Evolutionary conservation across 1,284 basidiomycete genomes (phyloP), one percentile per base, ranked within the genome.

Genomic region (Sparassis latifolia): DNA sequence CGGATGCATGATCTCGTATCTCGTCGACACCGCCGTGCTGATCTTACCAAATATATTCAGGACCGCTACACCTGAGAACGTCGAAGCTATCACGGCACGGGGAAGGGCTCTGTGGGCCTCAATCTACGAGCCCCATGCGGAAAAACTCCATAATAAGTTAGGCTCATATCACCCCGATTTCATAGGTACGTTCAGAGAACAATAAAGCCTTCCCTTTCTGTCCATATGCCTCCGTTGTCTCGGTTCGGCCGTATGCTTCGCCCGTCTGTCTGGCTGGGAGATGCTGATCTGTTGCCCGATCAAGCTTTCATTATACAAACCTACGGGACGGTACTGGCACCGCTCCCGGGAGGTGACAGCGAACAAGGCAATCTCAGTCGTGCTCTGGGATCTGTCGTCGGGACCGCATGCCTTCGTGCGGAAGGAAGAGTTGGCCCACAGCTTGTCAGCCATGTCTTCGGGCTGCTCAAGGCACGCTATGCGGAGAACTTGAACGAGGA

Each of bases 301-400:
- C 54, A 53, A 91, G 88, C 89, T 54, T 96, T 96, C 74, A 97
- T 99, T 68, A 89, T 98, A 72, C 84, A 92, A 68, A 82, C 84
- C 54, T 99, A 99, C 69, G 93, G 93, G 55, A 75, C 87, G 27
- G 79, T 97, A 20, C 84, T 98, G 58, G 75, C 91, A 49, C 91
- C 89, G 61, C 68, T 87, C 59, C 77, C 86, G 58, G 80, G 75
- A 61, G 75, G 68, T 52, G 67, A 59, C 56, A 55, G 54, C 52
- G 78, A 84, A 70, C 85, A 87, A 68, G 86, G 87, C 51, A 89
- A 93, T 69, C 77, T 97, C 57, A 91, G 89, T 65, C 83, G 95
- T 52, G 81, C 92, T 28, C 69, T 96, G 59, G 91, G 93, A 41
- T 93, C 89, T 37, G 79, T 97, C 38, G 86, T 96, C 48, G 95